Base-by-base conservation (phyloP, 768 basidiomycete species). In the Amanita muscaria region DNA sequence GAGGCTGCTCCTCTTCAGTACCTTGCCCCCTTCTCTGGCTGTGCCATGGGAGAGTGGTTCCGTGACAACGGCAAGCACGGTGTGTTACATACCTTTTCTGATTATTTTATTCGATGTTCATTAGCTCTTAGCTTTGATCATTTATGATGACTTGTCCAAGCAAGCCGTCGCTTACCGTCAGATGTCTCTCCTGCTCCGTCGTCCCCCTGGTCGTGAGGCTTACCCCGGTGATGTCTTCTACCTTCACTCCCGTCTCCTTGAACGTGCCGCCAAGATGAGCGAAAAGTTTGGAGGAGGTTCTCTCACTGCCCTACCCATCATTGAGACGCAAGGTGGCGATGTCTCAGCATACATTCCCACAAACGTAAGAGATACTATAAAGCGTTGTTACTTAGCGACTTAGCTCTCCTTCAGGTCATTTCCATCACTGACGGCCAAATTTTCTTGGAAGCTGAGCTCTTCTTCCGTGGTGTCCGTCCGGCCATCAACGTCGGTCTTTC, bases 41-140 rank as follows among this genome's bases (percentile, higher is more conserved):
- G 91, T 69, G 96, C 96, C 59, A 99, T 99, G 92, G 96, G 96
- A 65, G 96, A 99, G 73, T 99, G 94, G 94, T 99, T 99, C 96
- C 88, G 91, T 71, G 96, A 99, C 73, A 99, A 99, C 66, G 94
- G 92, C 74, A 97, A 94, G 74, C 96, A 99, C 69, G 93, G 86
- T 86, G 58, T 44, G 80, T 24, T 7, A 5, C 3, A n/a, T 23
- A 1, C 37, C 11, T 12, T 37, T 38, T 16, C 25, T 40, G 8
- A 29, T 6, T 16, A 14, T 36, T 12, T 24, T 5, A 18, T 25
- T 3, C 27, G 51, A 37, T 42, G 37, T 50, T 59, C 24, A 48
- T 40, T 42, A 51, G 32, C 22, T 12, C 43, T 19, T 46, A 87
- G 86, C 94, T 53, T 79, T 98, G 58, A 98, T 99, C 70, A 88